Evolutionary conservation across 768 basidiomycete species (phyloP), one percentile per base, ranked within the genome.

Genomic region (Tephrocybe sp.): DNA sequence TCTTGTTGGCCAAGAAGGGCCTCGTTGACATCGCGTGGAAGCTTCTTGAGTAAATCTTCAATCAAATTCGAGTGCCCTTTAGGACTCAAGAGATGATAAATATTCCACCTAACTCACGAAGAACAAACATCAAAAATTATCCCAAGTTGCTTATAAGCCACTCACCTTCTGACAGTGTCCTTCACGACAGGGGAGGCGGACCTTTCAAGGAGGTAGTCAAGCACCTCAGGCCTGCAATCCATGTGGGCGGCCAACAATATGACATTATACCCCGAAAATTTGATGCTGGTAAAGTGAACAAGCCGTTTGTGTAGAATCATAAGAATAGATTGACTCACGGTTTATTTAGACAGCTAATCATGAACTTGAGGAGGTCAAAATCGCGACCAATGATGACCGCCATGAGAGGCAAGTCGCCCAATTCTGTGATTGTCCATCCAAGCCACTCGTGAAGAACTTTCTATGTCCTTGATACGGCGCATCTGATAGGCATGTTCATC

Each of bases 331-430:
- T 20, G 12, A 64, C 73, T 36, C 51, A 81, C 79, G 69, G 70
- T 53, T 73, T 65, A 28, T 78, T 71, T 12, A 84, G 62, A 5
- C 70, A 65, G 28, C 64, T 59, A 24, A 66, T 62, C 64, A 80
- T 72, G 8, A 82, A 50, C 21, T 65, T 65, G 0, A 83, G 57
- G 0, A 68, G 58, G 1, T 74, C 73, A 5, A 77, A 23, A 11
- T 72, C 62, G 14, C 64, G 51, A 4, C 65, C 60, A 4, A 74
- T 39, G 40, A 81, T 65, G 0, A 79, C 78, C 1, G 75, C 74
- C 6, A 70, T 71, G 7, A 84, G 62, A 0, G 79, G 78, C 1
- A 79, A 79, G 58, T 85, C 84, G 47, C 80, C 79, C 11, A 81
- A 39, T 12, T 63, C 51, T 38, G 72, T 75, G 44, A 70, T 60